Percentiles rank a stretch among this genome's conserved stretches.
Conservation (phyloP, 495 filamentous ascomycete species). For the Penicillium silybi region DNA sequence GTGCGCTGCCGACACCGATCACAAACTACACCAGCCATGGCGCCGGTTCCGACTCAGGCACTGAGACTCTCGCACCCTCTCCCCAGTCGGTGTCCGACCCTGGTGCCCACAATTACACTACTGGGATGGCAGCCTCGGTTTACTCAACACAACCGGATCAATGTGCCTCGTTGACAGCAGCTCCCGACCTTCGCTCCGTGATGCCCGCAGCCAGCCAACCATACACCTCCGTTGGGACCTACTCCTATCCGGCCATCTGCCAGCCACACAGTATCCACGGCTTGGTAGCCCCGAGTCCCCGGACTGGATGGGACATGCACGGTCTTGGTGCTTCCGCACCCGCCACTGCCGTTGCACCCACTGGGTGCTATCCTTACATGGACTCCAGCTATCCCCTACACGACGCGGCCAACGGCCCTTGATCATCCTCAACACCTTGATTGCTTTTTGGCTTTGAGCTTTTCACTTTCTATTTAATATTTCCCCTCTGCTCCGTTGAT, state of each 20-base stretch:
- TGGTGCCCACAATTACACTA: conserved; percentile 30
- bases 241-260: conserved; percentile 35
- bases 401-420: conserved; percentile 20
- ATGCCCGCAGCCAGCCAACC: conserved; percentile 30
- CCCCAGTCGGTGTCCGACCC: conserved; percentile 44
- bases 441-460: conserved; percentile 12
- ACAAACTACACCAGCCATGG: conserved; percentile 37
- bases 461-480: conserved; percentile 25
- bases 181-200: conserved; percentile 31
- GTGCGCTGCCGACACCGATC: conserved; percentile 38
- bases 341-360: conserved; percentile 17
- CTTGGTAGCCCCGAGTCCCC: conserved; percentile 20
- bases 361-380: conserved; percentile 34
- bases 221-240: conserved; percentile 30
- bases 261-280: conserved; percentile 29
- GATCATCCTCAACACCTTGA: conserved; percentile 7
- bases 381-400: conserved; percentile 36
- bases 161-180: conserved; percentile 17
- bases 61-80: conserved; percentile 39
- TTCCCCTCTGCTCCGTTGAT: conserved; percentile 26
- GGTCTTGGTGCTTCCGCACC: conserved; percentile 17
- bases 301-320: conserved; percentile 37
- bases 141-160: conserved; percentile 30
- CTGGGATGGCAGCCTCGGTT: conserved; percentile 18
- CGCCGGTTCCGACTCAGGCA: conserved; percentile 39